Conservation (phyloP, 192 early-diverging fungal species). For the Podila minutissima region DNA sequence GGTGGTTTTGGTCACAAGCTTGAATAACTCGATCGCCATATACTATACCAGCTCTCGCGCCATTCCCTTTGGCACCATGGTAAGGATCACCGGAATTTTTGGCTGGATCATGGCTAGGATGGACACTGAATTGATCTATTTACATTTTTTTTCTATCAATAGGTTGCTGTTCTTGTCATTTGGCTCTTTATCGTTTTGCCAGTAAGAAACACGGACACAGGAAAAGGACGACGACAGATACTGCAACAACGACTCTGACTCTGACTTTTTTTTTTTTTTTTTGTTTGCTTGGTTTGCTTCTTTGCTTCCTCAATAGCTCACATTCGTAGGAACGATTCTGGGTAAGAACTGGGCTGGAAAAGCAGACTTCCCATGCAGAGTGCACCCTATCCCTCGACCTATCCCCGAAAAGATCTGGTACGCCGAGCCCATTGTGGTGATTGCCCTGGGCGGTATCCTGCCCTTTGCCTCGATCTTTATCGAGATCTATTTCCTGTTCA, state of each 20-base stretch:
- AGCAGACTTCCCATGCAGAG: slow-evolving; percentile 77
- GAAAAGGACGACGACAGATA: background rate
- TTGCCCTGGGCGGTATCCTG: slow-evolving; percentile 71
- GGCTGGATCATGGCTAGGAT: background rate
- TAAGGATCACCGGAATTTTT: slow-evolving; percentile 18
- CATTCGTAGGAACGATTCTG: slow-evolving; percentile 75
- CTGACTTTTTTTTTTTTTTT: too few relatives aligned
- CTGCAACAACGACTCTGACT: background rate
- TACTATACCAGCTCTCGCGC: slow-evolving; percentile 78
- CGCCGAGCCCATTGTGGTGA: slow-evolving; percentile 68
- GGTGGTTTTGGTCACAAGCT: slow-evolving; percentile 59
- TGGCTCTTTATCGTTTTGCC: slow-evolving; percentile 79
- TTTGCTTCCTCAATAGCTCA: slow-evolving; percentile 35
- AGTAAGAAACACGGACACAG: slow-evolving; percentile 2
- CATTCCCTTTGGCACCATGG: slow-evolving; percentile 80
- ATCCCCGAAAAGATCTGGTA: slow-evolving; percentile 84
- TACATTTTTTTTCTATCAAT: background rate
- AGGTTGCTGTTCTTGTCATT: slow-evolving; percentile 74
- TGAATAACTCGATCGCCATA: slow-evolving; percentile 79
- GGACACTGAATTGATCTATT: background rate
- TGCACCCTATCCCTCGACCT: slow-evolving; percentile 81
- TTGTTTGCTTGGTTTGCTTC: background rate
- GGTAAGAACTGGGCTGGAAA: slow-evolving; percentile 70
- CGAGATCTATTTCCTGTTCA: slow-evolving; percentile 87
- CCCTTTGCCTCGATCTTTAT: slow-evolving; percentile 87